Base-by-base conservation (phyloP, 148 eudicot species). In the Spergularia marina region DNA sequence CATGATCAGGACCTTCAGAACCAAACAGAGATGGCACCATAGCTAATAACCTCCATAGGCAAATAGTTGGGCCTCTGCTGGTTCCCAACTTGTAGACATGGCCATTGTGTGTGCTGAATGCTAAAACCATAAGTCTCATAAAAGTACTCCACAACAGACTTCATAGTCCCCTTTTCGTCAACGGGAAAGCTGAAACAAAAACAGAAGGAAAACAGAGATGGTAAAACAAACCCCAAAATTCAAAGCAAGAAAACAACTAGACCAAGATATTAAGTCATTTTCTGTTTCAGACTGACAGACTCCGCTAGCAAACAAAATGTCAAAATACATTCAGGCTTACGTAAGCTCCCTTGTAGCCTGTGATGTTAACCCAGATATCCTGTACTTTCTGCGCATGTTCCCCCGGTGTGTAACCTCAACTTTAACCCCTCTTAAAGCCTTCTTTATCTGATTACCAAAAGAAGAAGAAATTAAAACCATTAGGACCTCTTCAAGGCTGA, bases 21-120 rank as follows among this genome's bases (percentile, higher is more conserved):
- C 70, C 0, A 69, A 44, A 1, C 11, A 15, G 69, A 47, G 12
- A 17, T 30, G 51, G 20, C 14, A 69, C 18, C 70, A 78, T 12
- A 71, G 59, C 2, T 16, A 74, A 59, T 49, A 41, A 91, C 97
- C 97, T 92, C 97, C 97, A 92, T 92, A 12, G 97, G 97, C 77
- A 92, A 77, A 82, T 89, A 92, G 83, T 90, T 90, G 4, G 92
- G 90, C 70, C 92, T 86, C 73, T 89, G 92, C 39, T 80, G 87
- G 72, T 87, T 92, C 44, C 97, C 97, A 75, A 89, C 97, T 85
- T 90, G 97, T 13, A 92, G 84, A 76, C 96, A 92, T 65, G 96
- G 97, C 92, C 88, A 87, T 51, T 90, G 94, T 16, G 89, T 84
- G 76, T 89, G 91, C 73, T 84, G 90, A 62, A 92, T 89, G 63